phyloP scores from a whole-genome alignment of 495 filamentous ascomycete genomes.

The Aspergillus sparsus region DNA sequence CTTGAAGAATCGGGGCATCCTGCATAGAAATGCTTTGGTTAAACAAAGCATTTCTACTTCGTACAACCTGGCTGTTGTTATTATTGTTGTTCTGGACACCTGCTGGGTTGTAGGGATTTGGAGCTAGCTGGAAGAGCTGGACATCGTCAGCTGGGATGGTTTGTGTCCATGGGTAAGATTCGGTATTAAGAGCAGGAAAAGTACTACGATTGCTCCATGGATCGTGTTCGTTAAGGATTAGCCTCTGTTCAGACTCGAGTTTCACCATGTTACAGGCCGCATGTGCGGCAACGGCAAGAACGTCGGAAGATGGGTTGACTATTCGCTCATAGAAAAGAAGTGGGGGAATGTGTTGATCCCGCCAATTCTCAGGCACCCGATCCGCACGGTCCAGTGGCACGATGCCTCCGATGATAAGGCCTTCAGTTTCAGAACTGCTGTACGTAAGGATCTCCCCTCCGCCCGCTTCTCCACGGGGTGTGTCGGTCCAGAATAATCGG shows the following conservation, averaged over 20 bases:
- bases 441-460: conserved; percentile 29
- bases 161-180: neutral
- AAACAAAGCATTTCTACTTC: too few relatives aligned
- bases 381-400: conserved; percentile 16
- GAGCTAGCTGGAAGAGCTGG: neutral
- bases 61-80: neutral
- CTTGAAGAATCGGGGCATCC: too few relatives aligned
- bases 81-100: neutral
- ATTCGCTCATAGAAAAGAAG: conserved; percentile 43
- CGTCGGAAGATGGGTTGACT: conserved; percentile 27
- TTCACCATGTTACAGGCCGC: conserved; percentile 19
- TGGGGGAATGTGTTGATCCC: conserved; percentile 23
- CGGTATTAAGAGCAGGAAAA: neutral
- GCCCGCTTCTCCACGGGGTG: conserved; percentile 29
- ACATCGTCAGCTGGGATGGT: neutral
- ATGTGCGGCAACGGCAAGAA: conserved; percentile 16
- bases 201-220: neutral
- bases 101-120: neutral
- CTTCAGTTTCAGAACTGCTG: conserved; percentile 29
- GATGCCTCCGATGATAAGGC: conserved; percentile 32
- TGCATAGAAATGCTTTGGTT: too few relatives aligned
- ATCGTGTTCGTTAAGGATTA: neutral
- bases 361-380: conserved; percentile 32
- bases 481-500: conserved; percentile 41
- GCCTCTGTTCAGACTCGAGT: neutral